These are phyloP conservation scores for Hemisphaericaspora nanyangensis DNA, from an alignment of 805 yeast genomes.

Conservation along the genomic window DNA sequence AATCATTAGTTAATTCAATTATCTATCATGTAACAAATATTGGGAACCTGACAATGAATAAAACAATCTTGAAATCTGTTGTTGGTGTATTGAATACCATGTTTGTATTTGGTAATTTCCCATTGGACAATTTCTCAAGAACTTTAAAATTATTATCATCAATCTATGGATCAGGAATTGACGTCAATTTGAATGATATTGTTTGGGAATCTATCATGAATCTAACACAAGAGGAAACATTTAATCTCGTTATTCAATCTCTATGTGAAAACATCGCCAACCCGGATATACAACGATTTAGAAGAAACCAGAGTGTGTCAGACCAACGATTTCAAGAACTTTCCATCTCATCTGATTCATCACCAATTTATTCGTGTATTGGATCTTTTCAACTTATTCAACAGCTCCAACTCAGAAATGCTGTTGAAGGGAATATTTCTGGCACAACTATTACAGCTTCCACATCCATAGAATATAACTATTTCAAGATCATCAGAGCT, in stretches of 20 bases:
- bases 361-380: conserved; percentile 24
- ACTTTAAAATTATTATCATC: conserved; percentile 35
- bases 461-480: conserved; percentile 12
- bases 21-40: conserved; percentile 33
- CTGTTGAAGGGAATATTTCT: conserved; percentile 19
- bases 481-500: conserved; percentile 29
- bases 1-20: conserved; percentile 25
- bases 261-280: conserved; percentile 19
- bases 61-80: conserved; percentile 31
- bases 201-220: conserved; percentile 38
- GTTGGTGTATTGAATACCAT: conserved; percentile 41
- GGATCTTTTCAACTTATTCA: conserved; percentile 40
- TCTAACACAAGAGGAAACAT: conserved; percentile 35
- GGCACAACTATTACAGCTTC: no score
- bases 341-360: not conserved
- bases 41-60: conserved; percentile 37
- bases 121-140: conserved; percentile 31
- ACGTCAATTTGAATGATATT: conserved; percentile 28
- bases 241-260: conserved; percentile 17
- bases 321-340: no score
- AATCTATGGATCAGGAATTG: conserved; percentile 25
- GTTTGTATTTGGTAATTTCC: conserved; percentile 45
- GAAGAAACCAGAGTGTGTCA: not conserved
- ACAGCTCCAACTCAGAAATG: conserved; percentile 20
- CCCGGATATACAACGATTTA: conserved; percentile 17